Evolutionary conservation across 108 stramenopile genomes (phyloP), one percentile per base, ranked within the genome.

Genomic region (Schizochytrium sp.): DNA sequence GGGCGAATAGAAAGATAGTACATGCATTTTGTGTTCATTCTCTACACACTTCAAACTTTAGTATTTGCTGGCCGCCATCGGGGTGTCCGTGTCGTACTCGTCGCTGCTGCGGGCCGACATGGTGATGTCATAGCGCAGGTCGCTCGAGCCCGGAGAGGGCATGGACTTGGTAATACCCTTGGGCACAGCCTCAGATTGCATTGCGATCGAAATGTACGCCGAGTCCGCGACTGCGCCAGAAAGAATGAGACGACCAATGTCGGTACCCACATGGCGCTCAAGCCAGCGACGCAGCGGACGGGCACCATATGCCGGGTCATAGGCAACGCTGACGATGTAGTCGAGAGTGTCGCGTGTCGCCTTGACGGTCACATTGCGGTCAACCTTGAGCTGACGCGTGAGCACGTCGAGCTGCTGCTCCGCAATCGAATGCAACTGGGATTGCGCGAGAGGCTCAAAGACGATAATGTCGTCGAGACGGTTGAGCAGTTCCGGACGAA

Each of bases 401-500:
- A 94, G 90, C 59, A 92, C 92, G 53, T 91, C 72, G 55, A 94
- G 91, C 92, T 94, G 93, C 69, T 92, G 90, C 16, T 48, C 5
- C 28, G 89, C 92, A 60, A 99, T 97, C 88, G 92, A 91, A 58
- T 95, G 94, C 53, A 99, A 93, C 60, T 99, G 96, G 29, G 88
- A 90, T 53, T 88, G 90, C 57, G 94, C 93, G 8, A 97, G 92
- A 41, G 95, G 94, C 87, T 96, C 96, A 96, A 99, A 99, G 88
- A 98, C 96, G 25, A 98, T 96, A 48, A 96, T 93, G 88, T 98
- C 98, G 90, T 98, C 97, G n/a, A 98, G 94, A 58, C 99, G 93
- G 89, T 99, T 99, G 89, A 99, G 92, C 93, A 99, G 98, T 90
- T 99, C 99, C 6, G 99, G 99, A 5, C 95, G 92, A 93, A 99